Evolutionary conservation across 768 basidiomycete species (phyloP), one percentile per base, ranked within the genome.

Genomic region (Strobilomyces echinocephalus): DNA sequence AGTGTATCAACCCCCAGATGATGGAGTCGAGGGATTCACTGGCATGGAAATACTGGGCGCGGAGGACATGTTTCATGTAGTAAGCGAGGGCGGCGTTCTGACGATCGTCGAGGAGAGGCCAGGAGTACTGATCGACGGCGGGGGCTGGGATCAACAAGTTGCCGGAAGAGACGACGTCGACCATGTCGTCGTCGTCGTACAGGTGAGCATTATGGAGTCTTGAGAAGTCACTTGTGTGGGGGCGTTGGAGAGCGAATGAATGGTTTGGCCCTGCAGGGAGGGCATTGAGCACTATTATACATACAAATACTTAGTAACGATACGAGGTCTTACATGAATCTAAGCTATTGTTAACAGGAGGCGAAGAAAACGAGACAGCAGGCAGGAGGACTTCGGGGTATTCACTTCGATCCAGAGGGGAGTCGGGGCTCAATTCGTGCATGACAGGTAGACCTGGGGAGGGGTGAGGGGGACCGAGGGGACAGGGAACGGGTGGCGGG

Each of bases 291-390:
- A 79, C 75, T 78, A 71, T 68, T 64, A 77, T 82, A 83, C 81
- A 81, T 79, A 74, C 71, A 82, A 78, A 75, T 73, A 78, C 77
- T 83, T 75, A 83, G 78, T 82, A 82, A 63, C 75, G 78, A 79
- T 84, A 85, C 83, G 79, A 72, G 63, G 71, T 80, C 85, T 86
- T 86, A 86, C 85, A 83, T 79, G 79, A 63, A 70, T 79, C 81
- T 82, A 83, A 72, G 74, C 76, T 81, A 84, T 68, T 73, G 69
- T 72, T 64, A 72, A 66, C 63, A 71, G 69, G 62, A 65, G 69
- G 57, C 62, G 72, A 60, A 63, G 68, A 58, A 49, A 53, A 67
- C 33, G 62, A 42, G 56, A 62, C 60, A 60, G 66, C 36, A 57
- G 63, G 66, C 62, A 63, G 69, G 59, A 63, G 54, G 63, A 68